Evolutionary conservation across 2,329 filamentous ascomycete species (phyloP).

Genomic region (Coniochaeta pulveracea): DNA sequence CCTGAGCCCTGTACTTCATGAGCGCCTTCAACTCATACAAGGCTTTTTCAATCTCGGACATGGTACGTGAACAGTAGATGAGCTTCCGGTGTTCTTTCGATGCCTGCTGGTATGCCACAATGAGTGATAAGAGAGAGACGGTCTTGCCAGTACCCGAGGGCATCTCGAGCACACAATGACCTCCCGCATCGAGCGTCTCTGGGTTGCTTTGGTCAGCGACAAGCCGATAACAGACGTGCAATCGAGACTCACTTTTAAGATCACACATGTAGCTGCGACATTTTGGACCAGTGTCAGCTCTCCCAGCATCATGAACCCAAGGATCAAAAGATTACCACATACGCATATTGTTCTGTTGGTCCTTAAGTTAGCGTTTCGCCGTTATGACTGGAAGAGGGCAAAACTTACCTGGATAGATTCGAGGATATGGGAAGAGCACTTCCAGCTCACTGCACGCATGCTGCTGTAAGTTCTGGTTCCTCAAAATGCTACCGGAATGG

Average conservation of each 20-base stretch:
- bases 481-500: neutral
- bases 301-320: conserved; percentile 7
- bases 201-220: conserved; percentile 7
- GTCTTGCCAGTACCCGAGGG: conserved; percentile 98
- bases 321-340: conserved; percentile 5
- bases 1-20: conserved; percentile 87
- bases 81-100: conserved; percentile 90
- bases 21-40: conserved; percentile 80
- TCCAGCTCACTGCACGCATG: conserved; percentile 37
- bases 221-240: neutral
- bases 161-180: conserved; percentile 97
- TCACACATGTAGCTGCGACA: conserved; percentile 44
- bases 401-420: conserved; percentile 42
- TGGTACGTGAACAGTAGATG: conserved; percentile 95
- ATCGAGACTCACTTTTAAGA: conserved; percentile 39
- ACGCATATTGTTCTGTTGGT: conserved; percentile 17
- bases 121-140: conserved; percentile 85
- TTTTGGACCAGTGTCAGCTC: neutral
- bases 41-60: conserved; percentile 99
- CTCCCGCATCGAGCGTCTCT: conserved; percentile 81
- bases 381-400: neutral
- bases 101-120: conserved; percentile 91
- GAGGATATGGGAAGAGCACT: conserved; percentile 46
- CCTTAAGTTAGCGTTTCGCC: too few species aligned
- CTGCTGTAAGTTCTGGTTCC: too few species aligned